Evolutionary conservation across 2,329 filamentous ascomycete genomes (phyloP).

Genomic region (Curvularia spicifera): DNA sequence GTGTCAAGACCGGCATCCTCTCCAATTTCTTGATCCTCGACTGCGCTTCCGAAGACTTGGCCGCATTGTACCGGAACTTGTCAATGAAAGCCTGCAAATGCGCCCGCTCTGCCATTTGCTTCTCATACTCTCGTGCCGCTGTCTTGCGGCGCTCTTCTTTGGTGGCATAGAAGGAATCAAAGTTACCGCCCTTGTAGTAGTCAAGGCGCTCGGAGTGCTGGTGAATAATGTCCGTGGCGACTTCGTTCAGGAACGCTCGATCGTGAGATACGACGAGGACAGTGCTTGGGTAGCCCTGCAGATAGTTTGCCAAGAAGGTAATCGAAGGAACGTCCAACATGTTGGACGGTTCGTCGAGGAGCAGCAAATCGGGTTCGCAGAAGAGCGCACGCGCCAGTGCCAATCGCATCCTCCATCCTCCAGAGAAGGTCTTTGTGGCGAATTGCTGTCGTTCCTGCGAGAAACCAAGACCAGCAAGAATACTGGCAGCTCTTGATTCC

Average conservation of each 20-base stretch:
- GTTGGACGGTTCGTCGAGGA: constrained; percentile 99
- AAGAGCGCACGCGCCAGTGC: constrained; percentile 94
- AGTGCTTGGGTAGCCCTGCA: constrained; percentile 92
- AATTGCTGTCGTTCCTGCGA: constrained; percentile 89
- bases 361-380: constrained; percentile 92
- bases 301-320: constrained; percentile 94
- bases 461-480: constrained; percentile 95
- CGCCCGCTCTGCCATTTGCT: constrained; percentile 91
- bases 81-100: constrained; percentile 98
- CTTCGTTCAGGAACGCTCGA: constrained; percentile 97
- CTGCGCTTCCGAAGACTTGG: constrained; percentile 97
- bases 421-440: constrained; percentile 96
- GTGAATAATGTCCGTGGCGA: constrained; percentile 98
- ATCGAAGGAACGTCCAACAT: constrained; percentile 99
- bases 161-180: constrained; percentile 78
- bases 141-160: constrained; percentile 97
- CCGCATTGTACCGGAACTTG: constrained; percentile 99
- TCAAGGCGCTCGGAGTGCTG: constrained; percentile 96
- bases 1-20: constrained; percentile 88
- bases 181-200: constrained; percentile 98
- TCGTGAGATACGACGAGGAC: constrained; percentile 98
- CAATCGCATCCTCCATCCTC: constrained; percentile 99
- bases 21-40: constrained; percentile 99
- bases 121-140: constrained; percentile 96
- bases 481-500: constrained; percentile 92